Evolutionary conservation across 192 early-diverging fungal species (phyloP).

Genomic region (Chytriomyces confervae): DNA sequence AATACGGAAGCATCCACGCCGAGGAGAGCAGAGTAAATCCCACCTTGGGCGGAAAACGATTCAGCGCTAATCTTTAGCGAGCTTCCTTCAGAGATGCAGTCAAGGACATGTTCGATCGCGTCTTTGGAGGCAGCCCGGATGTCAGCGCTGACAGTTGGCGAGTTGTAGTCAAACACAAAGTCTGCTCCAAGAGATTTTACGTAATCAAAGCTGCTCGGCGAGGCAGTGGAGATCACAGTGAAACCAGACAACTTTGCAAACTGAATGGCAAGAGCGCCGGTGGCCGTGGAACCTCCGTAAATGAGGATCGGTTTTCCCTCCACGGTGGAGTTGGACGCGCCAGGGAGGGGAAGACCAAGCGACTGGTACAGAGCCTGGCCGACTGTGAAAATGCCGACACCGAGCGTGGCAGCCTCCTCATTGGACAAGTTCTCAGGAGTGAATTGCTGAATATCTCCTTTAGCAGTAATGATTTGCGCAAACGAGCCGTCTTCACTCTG

Average conservation of each 20-base stretch:
- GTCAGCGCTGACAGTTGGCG: conserved; percentile 28
- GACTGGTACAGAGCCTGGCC: conserved; percentile 36
- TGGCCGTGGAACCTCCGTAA: conserved; percentile 41
- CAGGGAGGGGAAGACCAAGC: conserved; percentile 29
- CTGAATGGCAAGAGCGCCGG: conserved; percentile 50
- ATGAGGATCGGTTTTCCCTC: conserved; percentile 37
- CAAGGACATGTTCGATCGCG: conserved; percentile 31
- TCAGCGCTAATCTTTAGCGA: conserved; percentile 29
- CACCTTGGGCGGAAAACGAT: conserved; percentile 6
- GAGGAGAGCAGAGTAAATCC: conserved; percentile 6
- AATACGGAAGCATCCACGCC: neutral
- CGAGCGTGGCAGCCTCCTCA: conserved; percentile 43
- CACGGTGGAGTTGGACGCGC: neutral
- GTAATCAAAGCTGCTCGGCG: conserved; percentile 28
- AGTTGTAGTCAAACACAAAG: conserved; percentile 40
- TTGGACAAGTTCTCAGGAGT: conserved; percentile 32
- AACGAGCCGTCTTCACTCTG: conserved; percentile 33
- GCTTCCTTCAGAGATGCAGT: conserved; percentile 32
- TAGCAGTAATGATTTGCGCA: conserved; percentile 25
- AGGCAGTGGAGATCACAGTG: conserved; percentile 39
- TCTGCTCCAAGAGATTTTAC: conserved; percentile 36
- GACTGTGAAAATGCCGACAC: conserved; percentile 38
- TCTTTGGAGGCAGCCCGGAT: conserved; percentile 28
- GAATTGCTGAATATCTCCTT: conserved; percentile 11
- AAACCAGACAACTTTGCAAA: conserved; percentile 33